These are phyloP conservation scores for Hypoxylon cercidicola DNA, from an alignment of 495 filamentous ascomycete genomes.

Conservation along the genomic window DNA sequence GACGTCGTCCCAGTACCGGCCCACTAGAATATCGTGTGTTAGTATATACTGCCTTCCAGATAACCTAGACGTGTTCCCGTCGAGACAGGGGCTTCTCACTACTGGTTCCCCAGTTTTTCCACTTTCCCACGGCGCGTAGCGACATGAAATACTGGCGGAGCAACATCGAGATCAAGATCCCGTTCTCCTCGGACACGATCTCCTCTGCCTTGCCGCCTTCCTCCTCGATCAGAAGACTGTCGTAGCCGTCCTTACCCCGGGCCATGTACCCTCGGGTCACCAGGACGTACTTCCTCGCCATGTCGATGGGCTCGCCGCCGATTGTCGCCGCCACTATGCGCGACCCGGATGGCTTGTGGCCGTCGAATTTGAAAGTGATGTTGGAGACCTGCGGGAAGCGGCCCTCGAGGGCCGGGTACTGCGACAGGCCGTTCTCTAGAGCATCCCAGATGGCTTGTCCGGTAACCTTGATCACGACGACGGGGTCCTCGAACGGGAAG, in stretches of 20 bases:
- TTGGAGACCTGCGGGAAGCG: conserved; percentile 85
- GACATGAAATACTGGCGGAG: conserved; percentile 90
- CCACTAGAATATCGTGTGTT: conserved; percentile 47
- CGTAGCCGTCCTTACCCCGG: conserved; percentile 86
- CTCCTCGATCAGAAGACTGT: conserved; percentile 71
- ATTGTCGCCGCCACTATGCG: conserved; percentile 72
- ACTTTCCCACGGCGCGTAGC: conserved; percentile 78
- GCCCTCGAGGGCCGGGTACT: conserved; percentile 85
- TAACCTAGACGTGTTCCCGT: conserved; percentile 16
- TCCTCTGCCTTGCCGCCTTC: conserved; percentile 80
- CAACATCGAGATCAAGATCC: conserved; percentile 83
- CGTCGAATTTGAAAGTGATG: conserved; percentile 76
- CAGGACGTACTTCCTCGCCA: conserved; percentile 69
- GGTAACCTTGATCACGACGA: conserved; percentile 75
- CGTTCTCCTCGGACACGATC: conserved; percentile 84
- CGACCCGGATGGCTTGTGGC: conserved; percentile 63
- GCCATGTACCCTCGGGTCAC: conserved; percentile 87
- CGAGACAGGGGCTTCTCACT: conserved; percentile 41
- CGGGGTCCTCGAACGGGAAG: conserved; percentile 93
- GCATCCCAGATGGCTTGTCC: conserved; percentile 77
- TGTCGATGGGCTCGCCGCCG: conserved; percentile 66
- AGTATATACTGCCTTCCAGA: conserved; percentile 9
- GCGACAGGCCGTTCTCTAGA: conserved; percentile 82
- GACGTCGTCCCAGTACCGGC: conserved; percentile 70
- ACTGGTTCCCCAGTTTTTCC: conserved; percentile 70